Base-by-base conservation (phyloP, 495 filamentous ascomycete genomes). In the Daldinia caldariorum region DNA sequence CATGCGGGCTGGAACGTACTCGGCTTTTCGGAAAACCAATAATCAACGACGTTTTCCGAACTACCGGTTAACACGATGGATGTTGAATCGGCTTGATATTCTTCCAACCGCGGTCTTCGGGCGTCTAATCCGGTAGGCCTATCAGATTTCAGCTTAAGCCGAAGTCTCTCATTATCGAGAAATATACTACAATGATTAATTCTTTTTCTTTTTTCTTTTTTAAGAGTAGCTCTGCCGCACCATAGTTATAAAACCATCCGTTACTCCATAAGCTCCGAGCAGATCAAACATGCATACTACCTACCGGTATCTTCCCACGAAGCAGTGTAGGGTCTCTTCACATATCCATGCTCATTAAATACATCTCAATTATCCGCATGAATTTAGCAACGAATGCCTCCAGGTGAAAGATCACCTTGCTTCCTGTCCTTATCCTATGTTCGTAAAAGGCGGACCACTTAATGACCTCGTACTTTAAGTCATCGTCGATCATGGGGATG, bases 301-400 rank as follows among this genome's bases (percentile, higher is more conserved):
- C n/a, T n/a, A n/a, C n/a, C n/a, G n/a, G n/a, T n/a, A 69, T 63
- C 54, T 47, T 45, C 34, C 38, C 45, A 32, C 29, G 47, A 22
- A 29, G 20, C 3, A 38, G 22, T 41, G 13, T 50, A 16, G 13
- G 54, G 43, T 37, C 38, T 18, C 50, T 39, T 79, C 65, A 84
- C 78, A 84, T 78, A 20, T 96, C 94, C 87, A 97, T 94, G 47
- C 89, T 92, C 93, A 97, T 97, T 38, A 94, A 78, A 77, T 92
- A 92, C 76, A 92, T 94, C 83, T 99, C 95, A 59, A 94, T 87
- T 58, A 99, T 89, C 70, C 94, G 87, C 93, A 99, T 97, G 77
- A 97, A 94, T 82, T 97, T 97, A 32, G 96, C 94, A 37, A 99
- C 94, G 80, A 98, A 99, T 22, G 95, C 95, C 82, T 99, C 95